Evolutionary conservation across 805 yeast genomes (phyloP).

Genomic region (Saccharomyces kudriavzevii): DNA sequence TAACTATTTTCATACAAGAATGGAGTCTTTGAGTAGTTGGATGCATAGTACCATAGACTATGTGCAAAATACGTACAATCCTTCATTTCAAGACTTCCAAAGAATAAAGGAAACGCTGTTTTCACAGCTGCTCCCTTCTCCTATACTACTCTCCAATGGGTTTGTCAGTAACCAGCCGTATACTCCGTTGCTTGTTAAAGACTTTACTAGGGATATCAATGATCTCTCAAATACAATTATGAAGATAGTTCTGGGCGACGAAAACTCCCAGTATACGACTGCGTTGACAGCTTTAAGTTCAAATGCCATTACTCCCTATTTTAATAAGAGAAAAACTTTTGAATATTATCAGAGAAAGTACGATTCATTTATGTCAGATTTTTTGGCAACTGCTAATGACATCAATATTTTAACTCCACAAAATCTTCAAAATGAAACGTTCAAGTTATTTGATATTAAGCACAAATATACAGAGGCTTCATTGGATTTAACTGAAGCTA

Average conservation of each 20-base stretch:
- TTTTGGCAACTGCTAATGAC: slow-evolving; percentile 40
- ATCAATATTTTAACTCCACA: slow-evolving; percentile 43
- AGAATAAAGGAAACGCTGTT: slow-evolving; percentile 37
- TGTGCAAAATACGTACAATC: slow-evolving; percentile 36
- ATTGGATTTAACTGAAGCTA: slow-evolving; percentile 44
- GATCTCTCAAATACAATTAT: slow-evolving; percentile 12
- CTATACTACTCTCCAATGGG: slow-evolving; percentile 47
- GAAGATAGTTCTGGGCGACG: slow-evolving; percentile 9
- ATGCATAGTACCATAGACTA: slow-evolving; percentile 38
- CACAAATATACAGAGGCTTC: slow-evolving; percentile 55
- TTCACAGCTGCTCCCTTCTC: slow-evolving; percentile 38
- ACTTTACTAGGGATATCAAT: slow-evolving; percentile 14
- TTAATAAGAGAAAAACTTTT: slow-evolving; percentile 47
- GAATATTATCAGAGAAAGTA: slow-evolving; percentile 56
- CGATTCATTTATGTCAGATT: slow-evolving; percentile 49
- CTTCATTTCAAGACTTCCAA: slow-evolving; percentile 40
- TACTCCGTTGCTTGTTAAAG: slow-evolving; percentile 31
- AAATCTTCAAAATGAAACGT: slow-evolving; percentile 60
- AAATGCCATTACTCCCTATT: slow-evolving; percentile 45
- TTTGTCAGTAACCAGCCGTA: slow-evolving; percentile 62
- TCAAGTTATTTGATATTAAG: slow-evolving; percentile 58
- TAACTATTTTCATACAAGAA: slow-evolving; percentile 52
- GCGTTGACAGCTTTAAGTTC: slow-evolving; percentile 9
- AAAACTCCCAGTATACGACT: slow-evolving; percentile 7
- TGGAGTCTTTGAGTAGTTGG: slow-evolving; percentile 60